Evolutionary conservation across 345 rosid species (phyloP), one percentile per base, ranked within the genome.

Genomic region (Triadica sebifera): DNA sequence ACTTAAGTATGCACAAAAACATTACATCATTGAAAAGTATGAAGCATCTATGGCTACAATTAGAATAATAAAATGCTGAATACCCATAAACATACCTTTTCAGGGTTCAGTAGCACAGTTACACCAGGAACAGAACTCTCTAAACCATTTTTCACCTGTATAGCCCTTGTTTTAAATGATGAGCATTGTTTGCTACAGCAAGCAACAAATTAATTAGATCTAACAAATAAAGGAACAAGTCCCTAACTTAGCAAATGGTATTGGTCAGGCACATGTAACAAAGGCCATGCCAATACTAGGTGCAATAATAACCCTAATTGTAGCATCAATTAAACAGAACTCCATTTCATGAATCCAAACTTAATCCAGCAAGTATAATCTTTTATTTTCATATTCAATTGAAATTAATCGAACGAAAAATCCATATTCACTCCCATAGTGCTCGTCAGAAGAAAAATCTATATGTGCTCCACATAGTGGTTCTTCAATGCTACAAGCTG

Each of bases 151-250:
- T 85, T 90, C 80, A 94, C 96, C 70, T 80, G 79, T 58, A 78
- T 56, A 22, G 97, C 97, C 82, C 91, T 89, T 37, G 85, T 88
- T 91, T 90, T 92, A 85, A 94, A 94, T 51, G 86, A 79, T 67
- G 78, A 86, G 88, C 97, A 94, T 67, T 90, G 97, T 79, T 86
- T 92, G 86, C 98, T 92, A 74, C 51, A 79, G 12, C 45, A 52
- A 74, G 67, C 24, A 41, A 69, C 65, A 45, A 17, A 56, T 10
- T 19, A 70, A 46, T 51, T 57, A 55, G 57, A 55, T 11, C 43
- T 41, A 58, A 34, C 20, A 25, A 4, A 52, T 12, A 2, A 4
- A n/a, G 57, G 25, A 45, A 59, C 49, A 4, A 9, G 24, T 47
- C 12, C 10, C 25, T 24, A 19, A 50, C 47, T 51, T 59, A 61